Percentiles rank a stretch among this genome's conserved stretches.
Conservation (phyloP, 2,329 filamentous ascomycete species). For the Colletotrichum tabaci region DNA sequence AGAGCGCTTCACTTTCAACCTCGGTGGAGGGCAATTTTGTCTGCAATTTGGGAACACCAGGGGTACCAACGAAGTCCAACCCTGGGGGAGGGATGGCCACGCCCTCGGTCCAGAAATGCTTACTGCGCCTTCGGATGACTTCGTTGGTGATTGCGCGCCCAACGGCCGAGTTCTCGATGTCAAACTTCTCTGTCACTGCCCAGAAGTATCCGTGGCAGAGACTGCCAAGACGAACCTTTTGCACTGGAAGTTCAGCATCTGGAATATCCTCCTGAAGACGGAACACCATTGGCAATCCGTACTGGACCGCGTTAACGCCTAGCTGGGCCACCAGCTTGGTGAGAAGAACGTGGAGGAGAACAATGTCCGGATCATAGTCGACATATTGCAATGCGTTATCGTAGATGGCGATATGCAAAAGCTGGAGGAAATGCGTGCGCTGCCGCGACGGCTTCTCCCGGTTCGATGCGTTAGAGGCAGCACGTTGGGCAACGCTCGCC, state of each 20-base stretch:
- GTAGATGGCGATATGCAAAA: constrained; percentile 90
- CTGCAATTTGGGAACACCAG: constrained; percentile 61
- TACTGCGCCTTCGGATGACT: constrained; percentile 79
- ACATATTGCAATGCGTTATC: constrained; percentile 85
- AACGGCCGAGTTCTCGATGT: constrained; percentile 78
- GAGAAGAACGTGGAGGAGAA: constrained; percentile 84
- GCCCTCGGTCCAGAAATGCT: constrained; percentile 84
- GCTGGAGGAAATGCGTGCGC: constrained; percentile 81
- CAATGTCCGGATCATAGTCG: constrained; percentile 80
- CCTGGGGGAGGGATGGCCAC: constrained; percentile 79
- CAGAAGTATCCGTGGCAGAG: constrained; percentile 93
- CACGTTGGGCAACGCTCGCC: constrained; percentile 69
- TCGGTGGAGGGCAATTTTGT: constrained; percentile 65
- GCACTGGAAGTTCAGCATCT: constrained; percentile 73
- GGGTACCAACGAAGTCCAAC: constrained; percentile 72
- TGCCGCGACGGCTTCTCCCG: constrained; percentile 69
- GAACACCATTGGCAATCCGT: constrained; percentile 90
- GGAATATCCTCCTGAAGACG: constrained; percentile 88
- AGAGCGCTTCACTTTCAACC: constrained; percentile 74
- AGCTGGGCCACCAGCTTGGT: constrained; percentile 81
- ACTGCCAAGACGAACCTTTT: constrained; percentile 85
- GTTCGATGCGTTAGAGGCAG: constrained; percentile 76
- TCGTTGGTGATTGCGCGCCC: constrained; percentile 83
- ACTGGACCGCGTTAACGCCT: constrained; percentile 85
- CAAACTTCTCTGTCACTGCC: constrained; percentile 82